phyloP scores from a whole-genome alignment of 1,284 basidiomycete genomes.

The Sphaerobolus stellatus region DNA sequence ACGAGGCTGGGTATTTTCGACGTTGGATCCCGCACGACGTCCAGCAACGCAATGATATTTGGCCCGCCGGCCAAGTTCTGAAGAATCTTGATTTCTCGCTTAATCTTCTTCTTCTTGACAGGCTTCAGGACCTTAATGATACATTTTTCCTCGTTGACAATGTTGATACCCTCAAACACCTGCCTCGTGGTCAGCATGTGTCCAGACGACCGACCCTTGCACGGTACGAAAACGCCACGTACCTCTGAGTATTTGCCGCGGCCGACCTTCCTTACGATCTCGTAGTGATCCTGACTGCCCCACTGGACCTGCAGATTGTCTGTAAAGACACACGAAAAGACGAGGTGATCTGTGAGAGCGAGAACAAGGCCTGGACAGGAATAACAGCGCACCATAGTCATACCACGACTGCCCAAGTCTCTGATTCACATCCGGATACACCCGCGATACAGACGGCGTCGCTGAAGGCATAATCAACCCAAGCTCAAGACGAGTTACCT shows the following conservation, averaged over 20 bases:
- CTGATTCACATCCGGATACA: constrained; percentile 73
- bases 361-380: neutral
- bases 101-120: constrained; percentile 99
- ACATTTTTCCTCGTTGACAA: constrained; percentile 91
- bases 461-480: constrained; percentile 8
- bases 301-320: constrained; percentile 93
- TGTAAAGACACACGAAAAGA: constrained; percentile 24
- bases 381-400: constrained; percentile 63
- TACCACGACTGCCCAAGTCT: constrained; percentile 75
- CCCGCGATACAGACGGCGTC: constrained; percentile 61
- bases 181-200: constrained; percentile 31
- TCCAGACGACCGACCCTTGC: constrained; percentile 12
- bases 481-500: neutral
- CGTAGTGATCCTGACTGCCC: constrained; percentile 97
- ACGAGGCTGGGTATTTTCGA: constrained; percentile 97
- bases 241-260: constrained; percentile 97
- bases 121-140: constrained; percentile 99
- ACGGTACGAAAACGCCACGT: constrained; percentile 25
- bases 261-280: constrained; percentile 96
- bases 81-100: constrained; percentile 98
- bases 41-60: constrained; percentile 80
- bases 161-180: constrained; percentile 98
- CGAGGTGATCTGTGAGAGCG: constrained; percentile 23
- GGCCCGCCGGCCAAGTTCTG: constrained; percentile 97
- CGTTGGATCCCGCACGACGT: constrained; percentile 91